Base-by-base conservation (phyloP, 371 early-diverging fungal species). In the Actinomucor elegans region DNA sequence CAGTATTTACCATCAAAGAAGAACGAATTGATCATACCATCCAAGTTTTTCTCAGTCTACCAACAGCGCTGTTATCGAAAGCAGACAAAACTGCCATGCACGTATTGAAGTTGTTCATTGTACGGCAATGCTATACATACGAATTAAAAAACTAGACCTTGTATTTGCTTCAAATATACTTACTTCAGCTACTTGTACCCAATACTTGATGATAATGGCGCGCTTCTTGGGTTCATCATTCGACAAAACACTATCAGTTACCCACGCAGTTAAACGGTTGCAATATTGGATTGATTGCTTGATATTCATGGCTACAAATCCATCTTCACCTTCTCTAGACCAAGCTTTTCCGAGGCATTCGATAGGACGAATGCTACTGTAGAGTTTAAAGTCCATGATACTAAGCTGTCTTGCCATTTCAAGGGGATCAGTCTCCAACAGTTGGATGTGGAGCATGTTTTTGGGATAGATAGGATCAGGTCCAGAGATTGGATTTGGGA, bases 371-470 rank as follows among this genome's bases (percentile, higher is more conserved):
- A 97, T 91, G 52, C 82, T 82, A 69, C 80, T 82, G 61, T 91
- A 95, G 5, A 87, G 46, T 23, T 78, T 82, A 21, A 83, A 87
- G 60, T 94, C 93, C 59, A 93, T 81, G 34, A 97, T 73, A 5
- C 94, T 95, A 35, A 98, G 61, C 62, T 98, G 97, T 27, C 98
- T 79, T 0, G 96, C 96, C 43, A 97, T 61, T 67, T 98, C 98
- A 15, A 93, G 61, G 3, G 97, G 93, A 61, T 96, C 93, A 18
- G 93, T 69, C 32, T 97, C 96, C 43, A 84, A 43, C 26, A 96
- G 75, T 48, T 82, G 81, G 49, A 90, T 59, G 32, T 73, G 68
- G 21, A 79, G 76, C 41, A 88, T 64, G 42, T 77, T 80, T 36
- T 81, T 82, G 2, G 91, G 91, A 45, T 84, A 62, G 23, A 91